phyloP scores from a whole-genome alignment of 2,329 filamentous ascomycete genomes.

The Diaporthe citriasiana region DNA sequence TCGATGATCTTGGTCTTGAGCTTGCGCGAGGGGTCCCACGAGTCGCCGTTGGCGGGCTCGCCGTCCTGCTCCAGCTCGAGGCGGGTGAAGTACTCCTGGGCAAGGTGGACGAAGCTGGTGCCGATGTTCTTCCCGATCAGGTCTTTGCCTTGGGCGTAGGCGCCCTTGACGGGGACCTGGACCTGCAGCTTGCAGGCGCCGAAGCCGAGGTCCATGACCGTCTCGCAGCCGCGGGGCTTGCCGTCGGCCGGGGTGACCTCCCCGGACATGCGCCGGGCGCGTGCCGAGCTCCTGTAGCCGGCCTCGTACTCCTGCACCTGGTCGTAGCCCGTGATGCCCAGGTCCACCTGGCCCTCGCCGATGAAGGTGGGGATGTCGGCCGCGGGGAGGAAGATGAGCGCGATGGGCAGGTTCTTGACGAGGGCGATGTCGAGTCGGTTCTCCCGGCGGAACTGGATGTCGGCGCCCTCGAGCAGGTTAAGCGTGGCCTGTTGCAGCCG shows the following conservation, averaged over 20 bases:
- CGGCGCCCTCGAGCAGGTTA: conserved; percentile 91
- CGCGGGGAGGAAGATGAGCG: conserved; percentile 95
- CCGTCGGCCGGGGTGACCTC: conserved; percentile 58
- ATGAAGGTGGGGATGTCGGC: conserved; percentile 98
- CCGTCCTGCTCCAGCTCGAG: conserved; percentile 73
- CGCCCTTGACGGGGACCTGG: conserved; percentile 92
- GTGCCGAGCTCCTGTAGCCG: conserved; percentile 64
- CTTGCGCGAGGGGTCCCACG: conserved; percentile 59
- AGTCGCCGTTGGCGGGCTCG: conserved; percentile 53
- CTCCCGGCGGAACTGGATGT: conserved; percentile 97
- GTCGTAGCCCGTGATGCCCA: conserved; percentile 95
- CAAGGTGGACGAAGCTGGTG: conserved; percentile 92
- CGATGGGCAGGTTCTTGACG: conserved; percentile 96
- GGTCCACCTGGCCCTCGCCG: conserved; percentile 90
- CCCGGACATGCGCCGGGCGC: conserved; percentile 63
- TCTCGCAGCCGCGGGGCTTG: conserved; percentile 76
- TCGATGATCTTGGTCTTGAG: conserved; percentile 92
- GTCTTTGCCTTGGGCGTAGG: conserved; percentile 77
- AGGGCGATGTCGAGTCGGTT: conserved; percentile 96
- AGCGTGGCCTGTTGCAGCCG: conserved; percentile 89
- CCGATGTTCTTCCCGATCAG: conserved; percentile 94
- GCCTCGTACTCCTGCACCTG: conserved; percentile 93
- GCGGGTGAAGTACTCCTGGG: conserved; percentile 85
- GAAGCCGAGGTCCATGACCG: conserved; percentile 91
- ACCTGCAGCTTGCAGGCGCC: conserved; percentile 94